phyloP scores from a whole-genome alignment of 2,329 filamentous ascomycete species.

The Venturia effusa region DNA sequence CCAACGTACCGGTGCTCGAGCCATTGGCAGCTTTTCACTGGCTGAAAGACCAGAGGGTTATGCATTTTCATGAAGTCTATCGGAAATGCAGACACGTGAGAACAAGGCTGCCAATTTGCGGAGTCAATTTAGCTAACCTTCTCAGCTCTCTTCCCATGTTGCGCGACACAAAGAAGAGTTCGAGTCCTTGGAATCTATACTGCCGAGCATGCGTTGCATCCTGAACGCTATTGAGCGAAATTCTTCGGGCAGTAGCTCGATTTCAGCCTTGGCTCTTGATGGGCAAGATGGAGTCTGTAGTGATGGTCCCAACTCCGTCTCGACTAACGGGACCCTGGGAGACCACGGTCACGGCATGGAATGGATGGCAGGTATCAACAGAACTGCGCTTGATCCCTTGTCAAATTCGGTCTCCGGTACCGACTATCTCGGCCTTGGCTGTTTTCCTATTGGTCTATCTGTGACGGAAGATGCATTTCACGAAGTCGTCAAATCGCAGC shows the following conservation, averaged over 20 bases:
- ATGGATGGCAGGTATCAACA: constrained; percentile 21
- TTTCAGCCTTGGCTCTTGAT: constrained; percentile 5
- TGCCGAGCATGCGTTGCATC: constrained; percentile 7
- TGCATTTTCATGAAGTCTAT: constrained; percentile 26
- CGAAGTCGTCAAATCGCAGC: constrained; percentile 23
- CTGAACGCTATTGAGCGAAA: background rate
- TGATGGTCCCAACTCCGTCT: constrained; percentile 16
- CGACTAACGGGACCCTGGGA: constrained; percentile 4
- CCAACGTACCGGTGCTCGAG: constrained; percentile 20
- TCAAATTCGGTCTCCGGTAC: constrained; percentile 23
- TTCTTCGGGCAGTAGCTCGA: background rate
- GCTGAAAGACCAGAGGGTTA: constrained; percentile 26
- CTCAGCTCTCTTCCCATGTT: constrained; percentile 1
- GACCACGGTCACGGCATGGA: constrained; percentile 16
- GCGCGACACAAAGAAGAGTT: background rate
- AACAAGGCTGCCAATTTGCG: background rate
- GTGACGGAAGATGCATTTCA: constrained; percentile 22
- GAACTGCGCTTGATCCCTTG: constrained; percentile 20
- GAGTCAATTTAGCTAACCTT: background rate
- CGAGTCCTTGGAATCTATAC: background rate
- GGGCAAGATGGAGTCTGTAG: constrained; percentile 16
- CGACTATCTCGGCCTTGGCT: constrained; percentile 21
- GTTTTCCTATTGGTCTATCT: constrained; percentile 26
- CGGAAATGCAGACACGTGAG: constrained; percentile 21
- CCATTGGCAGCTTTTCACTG: constrained; percentile 28